Evolutionary conservation across 169 alveolate species (phyloP), one percentile per base, ranked within the genome.

Genomic region (Plasmodium relictum): DNA sequence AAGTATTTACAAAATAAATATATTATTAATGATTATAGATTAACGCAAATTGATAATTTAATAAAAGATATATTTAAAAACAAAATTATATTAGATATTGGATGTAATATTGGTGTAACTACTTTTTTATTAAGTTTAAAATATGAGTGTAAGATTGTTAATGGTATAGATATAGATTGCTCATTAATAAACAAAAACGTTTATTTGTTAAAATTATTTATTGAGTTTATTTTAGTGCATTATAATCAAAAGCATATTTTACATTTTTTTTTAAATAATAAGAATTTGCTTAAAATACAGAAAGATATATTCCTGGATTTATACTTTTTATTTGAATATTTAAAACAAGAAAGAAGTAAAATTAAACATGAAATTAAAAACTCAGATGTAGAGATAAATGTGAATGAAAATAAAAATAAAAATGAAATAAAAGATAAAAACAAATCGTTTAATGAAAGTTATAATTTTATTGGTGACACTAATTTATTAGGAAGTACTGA

Each of bases 91-190:
- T 59, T 80, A 56, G 90, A 80, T 61, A 65, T 80, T 50, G 90
- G 90, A 6, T 80, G 90, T 31, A 80, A 80, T 68, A 50, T 71
- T 54, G 90, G 90, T 0, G 16, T 80, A 31, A 56, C 72, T 42
- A 65, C 83, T 6, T 80, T 80, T 66, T 54, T 80, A 18, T 44
- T 80, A 41, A 65, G 90, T 68, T 61, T 80, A 41, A 80, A 65
- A 26, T 80, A 66, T 54, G 54, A 68, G 56, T 80, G 90, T 44
- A 56, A 58, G 22, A 44, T 37, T 16, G 90, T 80, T 16, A 80
- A 80, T 80, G 90, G 54, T 59, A 80, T 80, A 52, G 90, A 80
- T 66, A 80, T 80, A 26, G 90, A 80, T 68, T 20, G 5, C 16
- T 31, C 20, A 24, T 31, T 80, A 68, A 80, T 80, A 12, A 68